phyloP scores from a whole-genome alignment of 345 rosid genomes.

The Murraya koenigii region DNA sequence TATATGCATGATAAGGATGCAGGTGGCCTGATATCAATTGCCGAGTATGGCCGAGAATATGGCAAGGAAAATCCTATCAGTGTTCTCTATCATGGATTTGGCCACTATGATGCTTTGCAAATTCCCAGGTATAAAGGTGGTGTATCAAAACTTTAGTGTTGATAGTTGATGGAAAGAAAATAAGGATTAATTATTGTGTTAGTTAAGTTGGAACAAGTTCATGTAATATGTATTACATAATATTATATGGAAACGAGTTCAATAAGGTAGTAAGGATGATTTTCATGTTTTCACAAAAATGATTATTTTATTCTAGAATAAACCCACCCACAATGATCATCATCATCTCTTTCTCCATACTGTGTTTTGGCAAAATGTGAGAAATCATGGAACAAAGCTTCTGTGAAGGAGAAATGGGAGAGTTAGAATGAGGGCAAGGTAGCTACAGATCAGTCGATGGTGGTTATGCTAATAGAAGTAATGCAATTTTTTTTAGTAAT shows the following conservation, averaged over 20 bases:
- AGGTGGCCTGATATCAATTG: slow-evolving; percentile 75
- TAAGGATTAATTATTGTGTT: background rate
- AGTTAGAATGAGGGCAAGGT: background rate
- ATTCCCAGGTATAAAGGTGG: slow-evolving; percentile 38
- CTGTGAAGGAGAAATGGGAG: background rate
- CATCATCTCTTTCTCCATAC: too few species aligned
- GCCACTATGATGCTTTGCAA: slow-evolving; percentile 85
- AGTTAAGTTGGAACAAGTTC: background rate
- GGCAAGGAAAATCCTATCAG: slow-evolving; percentile 74
- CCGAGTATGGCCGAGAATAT: slow-evolving; percentile 91
- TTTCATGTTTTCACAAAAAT: background rate
- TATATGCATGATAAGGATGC: slow-evolving; percentile 71
- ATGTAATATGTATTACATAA: background rate
- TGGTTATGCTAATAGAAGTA: background rate
- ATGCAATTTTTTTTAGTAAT: background rate
- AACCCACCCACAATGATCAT: background rate
- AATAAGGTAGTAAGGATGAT: background rate
- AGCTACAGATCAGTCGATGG: background rate
- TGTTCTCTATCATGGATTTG: slow-evolving; percentile 82
- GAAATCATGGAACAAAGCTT: background rate
- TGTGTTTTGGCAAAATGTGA: background rate
- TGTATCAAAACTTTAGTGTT: slow-evolving; percentile 41
- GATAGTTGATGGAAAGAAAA: background rate
- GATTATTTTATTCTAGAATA: background rate
- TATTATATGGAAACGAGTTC: background rate